These are phyloP conservation scores for Odontarrhena argentea DNA, from an alignment of 345 rosid genomes.

Conservation along the genomic window DNA sequence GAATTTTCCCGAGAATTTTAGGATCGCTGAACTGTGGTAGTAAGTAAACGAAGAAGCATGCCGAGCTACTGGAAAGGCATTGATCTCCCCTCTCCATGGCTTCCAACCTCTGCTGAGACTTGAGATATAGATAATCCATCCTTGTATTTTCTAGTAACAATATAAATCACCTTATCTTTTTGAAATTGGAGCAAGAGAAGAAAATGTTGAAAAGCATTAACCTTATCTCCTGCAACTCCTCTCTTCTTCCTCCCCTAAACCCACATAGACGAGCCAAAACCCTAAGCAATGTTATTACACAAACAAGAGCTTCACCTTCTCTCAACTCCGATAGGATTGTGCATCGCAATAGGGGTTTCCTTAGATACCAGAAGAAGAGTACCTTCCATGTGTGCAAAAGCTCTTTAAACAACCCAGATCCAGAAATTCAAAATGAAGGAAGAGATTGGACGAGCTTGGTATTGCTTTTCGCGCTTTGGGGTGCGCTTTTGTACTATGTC, in stretches of 20 bases:
- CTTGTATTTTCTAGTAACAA: no score
- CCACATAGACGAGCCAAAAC: conserved; percentile 28
- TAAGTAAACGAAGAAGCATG: no score
- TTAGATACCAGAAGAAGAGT: conserved; percentile 33
- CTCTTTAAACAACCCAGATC: conserved; percentile 51
- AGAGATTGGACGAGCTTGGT: conserved; percentile 79
- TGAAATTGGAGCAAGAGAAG: conserved; percentile 14
- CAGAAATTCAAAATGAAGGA: conserved; percentile 41
- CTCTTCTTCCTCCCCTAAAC: conserved; percentile 43
- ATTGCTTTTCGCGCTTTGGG: conserved; percentile 71
- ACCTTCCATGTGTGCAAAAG: conserved; percentile 47
- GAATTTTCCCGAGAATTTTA: no score
- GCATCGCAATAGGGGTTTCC: conserved; percentile 4
- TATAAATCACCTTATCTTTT: no score
- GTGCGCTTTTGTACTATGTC: conserved; percentile 72
- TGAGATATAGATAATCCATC: no score
- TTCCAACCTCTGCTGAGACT: no score
- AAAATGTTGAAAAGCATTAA: conserved; percentile 46
- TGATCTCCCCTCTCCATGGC: no score
- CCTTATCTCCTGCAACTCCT: conserved; percentile 64
- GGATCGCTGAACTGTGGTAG: no score
- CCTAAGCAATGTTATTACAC: not conserved
- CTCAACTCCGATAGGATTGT: conserved; percentile 25
- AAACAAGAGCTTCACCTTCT: conserved; percentile 30
- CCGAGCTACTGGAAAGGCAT: no score